Conservation (phyloP, 140 eudicot genomes). For the Erigeron philadelphicus region DNA sequence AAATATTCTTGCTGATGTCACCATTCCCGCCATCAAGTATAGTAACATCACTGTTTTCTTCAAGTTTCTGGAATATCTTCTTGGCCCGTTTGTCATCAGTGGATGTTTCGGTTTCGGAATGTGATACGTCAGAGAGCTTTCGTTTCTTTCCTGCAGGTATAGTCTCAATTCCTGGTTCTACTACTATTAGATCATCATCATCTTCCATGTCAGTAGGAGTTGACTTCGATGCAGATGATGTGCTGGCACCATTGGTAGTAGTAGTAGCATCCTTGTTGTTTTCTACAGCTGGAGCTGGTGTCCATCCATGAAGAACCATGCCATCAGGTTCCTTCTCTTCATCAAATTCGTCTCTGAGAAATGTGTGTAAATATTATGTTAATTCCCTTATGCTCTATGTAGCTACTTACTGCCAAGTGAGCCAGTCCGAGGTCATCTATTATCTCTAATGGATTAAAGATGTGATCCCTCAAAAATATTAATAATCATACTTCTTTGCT, state of each 20-base stretch:
- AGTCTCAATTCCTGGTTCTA: conserved; percentile 37
- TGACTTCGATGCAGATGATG: conserved; percentile 40
- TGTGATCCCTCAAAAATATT: no score
- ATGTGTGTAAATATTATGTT: not conserved
- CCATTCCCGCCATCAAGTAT: conserved; percentile 47
- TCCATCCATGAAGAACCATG: conserved; percentile 92
- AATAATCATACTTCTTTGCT: no score
- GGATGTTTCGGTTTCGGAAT: conserved; percentile 19
- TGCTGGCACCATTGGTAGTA: conserved; percentile 51
- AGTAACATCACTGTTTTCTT: conserved; percentile 39
- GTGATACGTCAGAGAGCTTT: conserved; percentile 50
- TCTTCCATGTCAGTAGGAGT: conserved; percentile 37
- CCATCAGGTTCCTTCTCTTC: conserved; percentile 97
- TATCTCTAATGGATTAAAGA: no score
- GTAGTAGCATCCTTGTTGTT: conserved; percentile 32
- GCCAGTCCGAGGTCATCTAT: no score
- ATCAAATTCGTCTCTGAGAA: conserved; percentile 80
- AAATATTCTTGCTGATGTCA: conserved; percentile 28
- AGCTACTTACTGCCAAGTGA: no score
- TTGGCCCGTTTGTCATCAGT: conserved; percentile 35
- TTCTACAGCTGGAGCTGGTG: conserved; percentile 53
- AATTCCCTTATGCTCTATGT: no score
- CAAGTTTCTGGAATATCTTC: conserved; percentile 38
- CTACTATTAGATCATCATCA: conserved; percentile 47
- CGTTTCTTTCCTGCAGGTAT: conserved; percentile 54